phyloP scores from a whole-genome alignment of 208 protist species.

The Acanthamoeba royreba region DNA sequence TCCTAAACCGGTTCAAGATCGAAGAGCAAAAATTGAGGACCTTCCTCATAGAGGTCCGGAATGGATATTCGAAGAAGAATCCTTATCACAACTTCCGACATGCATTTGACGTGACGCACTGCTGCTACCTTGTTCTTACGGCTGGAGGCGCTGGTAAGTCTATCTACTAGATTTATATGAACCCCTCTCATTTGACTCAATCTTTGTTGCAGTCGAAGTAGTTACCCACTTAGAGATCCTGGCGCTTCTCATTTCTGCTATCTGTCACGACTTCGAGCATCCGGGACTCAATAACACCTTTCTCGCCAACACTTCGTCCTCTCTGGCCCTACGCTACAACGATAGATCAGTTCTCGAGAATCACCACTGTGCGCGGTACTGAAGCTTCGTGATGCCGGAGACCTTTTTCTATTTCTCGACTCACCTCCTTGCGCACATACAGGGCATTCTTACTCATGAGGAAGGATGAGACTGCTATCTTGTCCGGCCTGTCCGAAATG shows the following conservation, averaged over 20 bases:
- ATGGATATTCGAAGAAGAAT: slow-evolving; percentile 38
- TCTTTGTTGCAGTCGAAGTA: background rate
- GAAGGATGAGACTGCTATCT: slow-evolving; percentile 46
- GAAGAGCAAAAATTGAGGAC: background rate
- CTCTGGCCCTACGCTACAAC: slow-evolving; percentile 84
- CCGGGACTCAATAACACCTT: slow-evolving; percentile 96
- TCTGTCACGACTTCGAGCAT: slow-evolving; percentile 96
- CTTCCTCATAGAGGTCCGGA: slow-evolving; percentile 17
- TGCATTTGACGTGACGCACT: slow-evolving; percentile 79
- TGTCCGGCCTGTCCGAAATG: slow-evolving; percentile 7
- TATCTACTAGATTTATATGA: background rate
- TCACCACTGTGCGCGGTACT: slow-evolving; percentile 60
- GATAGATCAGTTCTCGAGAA: slow-evolving; percentile 76
- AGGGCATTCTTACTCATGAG: background rate
- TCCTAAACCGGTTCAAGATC: slow-evolving; percentile 14
- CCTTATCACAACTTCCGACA: slow-evolving; percentile 83
- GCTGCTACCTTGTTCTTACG: slow-evolving; percentile 59
- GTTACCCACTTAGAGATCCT: slow-evolving; percentile 82
- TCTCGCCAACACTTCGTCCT: slow-evolving; percentile 87
- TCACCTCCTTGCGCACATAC: background rate
- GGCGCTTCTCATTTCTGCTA: slow-evolving; percentile 85
- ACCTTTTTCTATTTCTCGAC: background rate
- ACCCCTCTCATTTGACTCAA: background rate
- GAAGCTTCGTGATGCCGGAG: background rate
- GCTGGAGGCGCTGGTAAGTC: background rate